Conservation (phyloP, 2,329 filamentous ascomycete species). For the Zymoseptoria tritici region DNA sequence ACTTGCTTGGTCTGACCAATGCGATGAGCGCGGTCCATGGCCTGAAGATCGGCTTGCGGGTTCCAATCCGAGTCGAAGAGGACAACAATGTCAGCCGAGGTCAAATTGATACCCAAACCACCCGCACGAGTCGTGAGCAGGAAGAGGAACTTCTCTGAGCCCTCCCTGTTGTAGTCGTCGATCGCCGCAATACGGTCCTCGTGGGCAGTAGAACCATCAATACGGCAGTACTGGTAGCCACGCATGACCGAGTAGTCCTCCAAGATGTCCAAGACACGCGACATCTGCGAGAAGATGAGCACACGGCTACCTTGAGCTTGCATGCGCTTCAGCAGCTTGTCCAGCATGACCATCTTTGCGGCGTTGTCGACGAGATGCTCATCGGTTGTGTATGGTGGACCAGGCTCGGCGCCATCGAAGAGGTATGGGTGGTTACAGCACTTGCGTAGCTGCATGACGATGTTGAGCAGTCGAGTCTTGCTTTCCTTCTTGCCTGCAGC, state of each 20-base stretch:
- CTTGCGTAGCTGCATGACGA: conserved; percentile 98
- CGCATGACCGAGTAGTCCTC: conserved; percentile 98
- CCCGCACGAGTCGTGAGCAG: conserved; percentile 90
- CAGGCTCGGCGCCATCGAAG: conserved; percentile 94
- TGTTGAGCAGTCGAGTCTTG: conserved; percentile 93
- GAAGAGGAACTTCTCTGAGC: conserved; percentile 94
- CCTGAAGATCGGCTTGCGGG: conserved; percentile 93
- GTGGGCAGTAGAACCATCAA: conserved; percentile 92
- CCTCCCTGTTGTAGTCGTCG: conserved; percentile 95
- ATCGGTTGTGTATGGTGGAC: conserved; percentile 95
- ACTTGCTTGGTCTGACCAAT: conserved; percentile 99
- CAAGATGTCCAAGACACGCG: conserved; percentile 87
- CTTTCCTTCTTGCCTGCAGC: conserved; percentile 94
- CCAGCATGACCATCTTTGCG: conserved; percentile 94
- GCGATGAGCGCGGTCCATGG: conserved; percentile 97
- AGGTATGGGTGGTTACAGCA: conserved; percentile 98
- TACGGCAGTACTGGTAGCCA: conserved; percentile 91
- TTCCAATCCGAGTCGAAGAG: conserved; percentile 99
- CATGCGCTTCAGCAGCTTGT: conserved; percentile 80
- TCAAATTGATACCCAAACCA: conserved; percentile 94
- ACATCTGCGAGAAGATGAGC: conserved; percentile 99
- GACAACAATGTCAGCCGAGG: conserved; percentile 88
- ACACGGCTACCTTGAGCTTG: conserved; percentile 83
- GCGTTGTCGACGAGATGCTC: conserved; percentile 91
- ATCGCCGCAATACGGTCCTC: conserved; percentile 97